These are phyloP conservation scores for Colletotrichum melonis DNA, from an alignment of 2,329 filamentous ascomycete genomes.

Conservation along the genomic window DNA sequence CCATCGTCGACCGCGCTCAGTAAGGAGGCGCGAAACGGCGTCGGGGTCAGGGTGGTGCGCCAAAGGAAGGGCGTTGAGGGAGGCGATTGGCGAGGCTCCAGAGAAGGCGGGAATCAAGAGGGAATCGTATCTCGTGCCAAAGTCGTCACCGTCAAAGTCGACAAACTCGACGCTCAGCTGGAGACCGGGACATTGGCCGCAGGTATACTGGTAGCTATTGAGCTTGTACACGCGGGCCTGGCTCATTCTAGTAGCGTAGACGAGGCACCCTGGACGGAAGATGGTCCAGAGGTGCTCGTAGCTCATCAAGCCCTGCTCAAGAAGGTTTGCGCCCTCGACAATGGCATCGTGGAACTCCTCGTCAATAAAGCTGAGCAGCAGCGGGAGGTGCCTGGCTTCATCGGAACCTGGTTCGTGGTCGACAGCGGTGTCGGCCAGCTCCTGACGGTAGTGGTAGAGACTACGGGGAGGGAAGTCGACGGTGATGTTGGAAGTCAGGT, in stretches of 20 bases:
- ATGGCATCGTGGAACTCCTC: constrained; percentile 63
- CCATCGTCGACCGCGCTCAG: constrained; percentile 56
- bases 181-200: constrained; percentile 46
- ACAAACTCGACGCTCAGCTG: constrained; percentile 46
- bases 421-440: constrained; percentile 39
- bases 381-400: constrained; percentile 40
- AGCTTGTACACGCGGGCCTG: constrained; percentile 54
- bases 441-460: constrained; percentile 42
- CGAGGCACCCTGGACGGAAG: constrained; percentile 57
- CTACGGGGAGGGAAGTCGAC: constrained; percentile 40
- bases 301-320: constrained; percentile 63
- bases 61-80: constrained; percentile 56
- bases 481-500: constrained; percentile 38
- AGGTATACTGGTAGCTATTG: constrained; percentile 48
- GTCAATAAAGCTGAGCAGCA: constrained; percentile 59
- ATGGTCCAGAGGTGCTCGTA: constrained; percentile 65
- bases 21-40: constrained; percentile 45
- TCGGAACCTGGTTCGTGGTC: constrained; percentile 39
- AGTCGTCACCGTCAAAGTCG: constrained; percentile 59
- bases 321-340: constrained; percentile 59
- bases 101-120: constrained; percentile 53
- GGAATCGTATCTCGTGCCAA: constrained; percentile 51
- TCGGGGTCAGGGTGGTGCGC: constrained; percentile 53
- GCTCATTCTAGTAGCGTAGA: constrained; percentile 52
- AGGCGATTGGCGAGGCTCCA: constrained; percentile 55